phyloP scores from a whole-genome alignment of 192 early-diverging fungal species.

The Coemansia sp. region DNA sequence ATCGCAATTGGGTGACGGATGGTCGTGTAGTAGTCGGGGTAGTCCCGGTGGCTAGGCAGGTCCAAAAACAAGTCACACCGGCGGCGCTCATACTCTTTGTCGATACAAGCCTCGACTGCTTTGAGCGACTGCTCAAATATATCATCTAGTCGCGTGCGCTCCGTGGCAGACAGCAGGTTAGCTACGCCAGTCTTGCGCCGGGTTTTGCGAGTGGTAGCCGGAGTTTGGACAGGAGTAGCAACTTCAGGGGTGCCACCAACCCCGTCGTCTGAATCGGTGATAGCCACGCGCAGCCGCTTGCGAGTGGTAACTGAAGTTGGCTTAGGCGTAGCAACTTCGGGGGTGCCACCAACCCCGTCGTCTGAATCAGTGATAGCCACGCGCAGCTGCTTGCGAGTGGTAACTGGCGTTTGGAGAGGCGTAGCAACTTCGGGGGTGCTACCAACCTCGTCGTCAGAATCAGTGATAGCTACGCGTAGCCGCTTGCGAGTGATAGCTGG shows the following conservation, averaged over 20 bases:
- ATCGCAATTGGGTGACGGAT: conserved; percentile 90
- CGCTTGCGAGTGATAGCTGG: too few species aligned
- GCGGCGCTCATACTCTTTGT: conserved; percentile 48
- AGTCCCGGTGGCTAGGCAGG: conserved; percentile 69
- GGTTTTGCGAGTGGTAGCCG: conserved; percentile 19
- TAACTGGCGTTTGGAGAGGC: conserved; percentile 10
- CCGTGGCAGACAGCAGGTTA: conserved; percentile 36
- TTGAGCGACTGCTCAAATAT: conserved; percentile 34
- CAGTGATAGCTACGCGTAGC: conserved; percentile 10
- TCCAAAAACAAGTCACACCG: conserved; percentile 77
- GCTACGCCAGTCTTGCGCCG: conserved; percentile 39
- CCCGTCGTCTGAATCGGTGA: conserved; percentile 19
- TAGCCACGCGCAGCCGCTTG: conserved; percentile 6
- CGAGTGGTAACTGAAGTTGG: too few species aligned
- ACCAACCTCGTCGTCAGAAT: conserved; percentile 15
- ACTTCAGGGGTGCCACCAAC: not conserved
- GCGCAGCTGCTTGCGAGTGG: conserved; percentile 28
- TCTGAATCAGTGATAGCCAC: too few species aligned
- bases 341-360: too few species aligned
- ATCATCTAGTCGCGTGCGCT: conserved; percentile 30
- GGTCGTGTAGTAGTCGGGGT: conserved; percentile 88
- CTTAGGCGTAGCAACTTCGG: too few species aligned
- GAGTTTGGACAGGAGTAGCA: conserved; percentile 12
- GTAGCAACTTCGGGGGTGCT: conserved; percentile 5
- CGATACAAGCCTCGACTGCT: conserved; percentile 34